Evolutionary conservation across 345 rosid species (phyloP), one percentile per base, ranked within the genome.

Genomic region (Brassica carinata): DNA sequence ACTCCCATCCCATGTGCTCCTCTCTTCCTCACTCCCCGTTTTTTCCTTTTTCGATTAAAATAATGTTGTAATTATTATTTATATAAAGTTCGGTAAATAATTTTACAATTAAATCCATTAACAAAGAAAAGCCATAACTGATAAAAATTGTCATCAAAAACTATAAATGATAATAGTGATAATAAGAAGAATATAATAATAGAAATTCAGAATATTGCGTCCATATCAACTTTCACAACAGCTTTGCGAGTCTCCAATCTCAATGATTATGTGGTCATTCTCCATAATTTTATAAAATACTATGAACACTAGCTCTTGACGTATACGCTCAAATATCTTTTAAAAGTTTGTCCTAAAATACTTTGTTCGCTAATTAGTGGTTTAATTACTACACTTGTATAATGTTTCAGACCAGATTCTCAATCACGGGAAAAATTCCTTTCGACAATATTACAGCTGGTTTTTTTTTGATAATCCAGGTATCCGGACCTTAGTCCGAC

Each of bases 191-290:
- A 38, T 38, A 38, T 38, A 9, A 30, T 45, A 45, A 62, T 48
- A 63, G 5, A 62, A 78, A 14, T 14, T 1, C 23, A 71, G 33
- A 72, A 78, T 66, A 55, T 72, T 38, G 77, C 34, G 77, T 78
- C 73, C 4, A 5, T 18, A 40, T 73, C 74, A 73, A 45, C 62
- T 64, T 33, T 53, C 58, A 51, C 67, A 27, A 45, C 43, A 78
- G 53, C 72, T 66, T 58, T 19, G 73, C 7, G 55, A 43, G 69
- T 58, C 69, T 67, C 55, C 55, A 59, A 14, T 30, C 69, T 73
- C 78, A 73, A 79, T 79, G 48, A 79, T 79, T 67, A 67, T 57
- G 63, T 55, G n/a, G 73, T 40, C 73, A 73, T 64, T 72, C 51
- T 51, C 43, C 26, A 61, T 55, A 36, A 62, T 23, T 77, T 43